phyloP scores from a whole-genome alignment of 1,284 basidiomycete genomes.

The Malassezia japonica region DNA sequence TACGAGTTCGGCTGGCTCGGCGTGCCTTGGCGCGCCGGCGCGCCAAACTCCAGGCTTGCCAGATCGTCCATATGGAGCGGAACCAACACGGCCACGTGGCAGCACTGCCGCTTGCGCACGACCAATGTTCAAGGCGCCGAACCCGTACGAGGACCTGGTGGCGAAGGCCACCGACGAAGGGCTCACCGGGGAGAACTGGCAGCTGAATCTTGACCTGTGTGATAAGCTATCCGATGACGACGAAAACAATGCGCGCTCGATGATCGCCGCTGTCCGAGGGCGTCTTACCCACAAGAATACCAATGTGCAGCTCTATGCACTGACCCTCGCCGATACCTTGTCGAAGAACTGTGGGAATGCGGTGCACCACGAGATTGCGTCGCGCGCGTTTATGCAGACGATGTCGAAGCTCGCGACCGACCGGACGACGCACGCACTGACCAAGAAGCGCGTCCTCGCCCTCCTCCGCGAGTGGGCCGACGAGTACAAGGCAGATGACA shows the following conservation, averaged over 20 bases:
- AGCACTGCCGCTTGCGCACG: neutral
- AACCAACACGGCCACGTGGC: conserved; percentile 6
- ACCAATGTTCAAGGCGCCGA: conserved; percentile 51
- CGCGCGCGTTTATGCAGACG: conserved; percentile 77
- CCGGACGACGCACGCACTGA: conserved; percentile 81
- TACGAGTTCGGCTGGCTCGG: conserved; percentile 9
- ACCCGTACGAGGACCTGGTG: conserved; percentile 88
- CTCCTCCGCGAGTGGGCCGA: conserved; percentile 75
- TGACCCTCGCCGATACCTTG: conserved; percentile 51
- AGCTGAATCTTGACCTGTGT: conserved; percentile 83
- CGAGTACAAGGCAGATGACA: conserved; percentile 63
- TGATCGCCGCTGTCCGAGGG: conserved; percentile 75
- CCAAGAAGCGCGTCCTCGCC: conserved; percentile 63
- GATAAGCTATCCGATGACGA: conserved; percentile 89
- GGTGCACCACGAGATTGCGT: conserved; percentile 76
- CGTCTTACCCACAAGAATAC: conserved; percentile 85
- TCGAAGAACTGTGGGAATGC: conserved; percentile 80
- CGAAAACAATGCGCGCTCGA: conserved; percentile 64
- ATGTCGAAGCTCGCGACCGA: conserved; percentile 77
- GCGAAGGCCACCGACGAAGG: conserved; percentile 91
- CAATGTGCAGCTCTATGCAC: conserved; percentile 88
- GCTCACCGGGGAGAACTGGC: conserved; percentile 89
- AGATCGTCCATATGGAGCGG: conserved; percentile 39
- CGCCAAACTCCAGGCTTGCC: conserved; percentile 37
- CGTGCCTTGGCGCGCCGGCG: conserved; percentile 3